These are phyloP conservation scores for Populus tomentosa DNA, from an alignment of 441 rosid genomes.

Conservation along the genomic window DNA sequence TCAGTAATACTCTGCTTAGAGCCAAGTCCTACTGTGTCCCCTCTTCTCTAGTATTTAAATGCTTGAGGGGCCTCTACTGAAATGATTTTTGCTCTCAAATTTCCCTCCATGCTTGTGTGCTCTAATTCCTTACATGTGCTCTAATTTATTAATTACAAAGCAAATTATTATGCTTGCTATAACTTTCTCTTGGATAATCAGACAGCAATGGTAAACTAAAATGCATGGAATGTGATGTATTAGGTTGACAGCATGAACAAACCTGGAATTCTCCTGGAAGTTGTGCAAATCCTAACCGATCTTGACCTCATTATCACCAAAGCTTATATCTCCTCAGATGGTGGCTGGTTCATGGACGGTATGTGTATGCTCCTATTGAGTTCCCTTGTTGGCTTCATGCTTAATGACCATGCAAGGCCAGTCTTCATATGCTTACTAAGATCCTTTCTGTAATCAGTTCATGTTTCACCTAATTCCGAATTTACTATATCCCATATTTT, in stretches of 20 bases:
- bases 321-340: conserved; percentile 93
- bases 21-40: too few relatives aligned
- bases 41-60: too few relatives aligned
- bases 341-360: conserved; percentile 99
- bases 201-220: neutral
- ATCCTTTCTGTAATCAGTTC: neutral
- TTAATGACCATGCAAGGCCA: neutral
- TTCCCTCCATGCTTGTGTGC: too few relatives aligned
- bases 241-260: conserved; percentile 93
- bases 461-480: neutral
- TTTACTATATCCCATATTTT: neutral
- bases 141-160: neutral
- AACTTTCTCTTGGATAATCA: neutral
- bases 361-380: conserved; percentile 15
- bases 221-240: neutral
- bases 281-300: conserved; percentile 81
- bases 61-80: too few relatives aligned
- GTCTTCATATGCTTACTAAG: neutral
- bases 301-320: conserved; percentile 79
- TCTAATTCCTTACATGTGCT: too few relatives aligned
- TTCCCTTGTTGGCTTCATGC: neutral
- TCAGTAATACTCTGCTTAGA: neutral
- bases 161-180: neutral
- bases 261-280: conserved; percentile 91
- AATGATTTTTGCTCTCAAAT: too few relatives aligned